Evolutionary conservation across 805 yeast genomes (phyloP), one percentile per base, ranked within the genome.

Genomic region (Sporopachydermia quercuum): DNA sequence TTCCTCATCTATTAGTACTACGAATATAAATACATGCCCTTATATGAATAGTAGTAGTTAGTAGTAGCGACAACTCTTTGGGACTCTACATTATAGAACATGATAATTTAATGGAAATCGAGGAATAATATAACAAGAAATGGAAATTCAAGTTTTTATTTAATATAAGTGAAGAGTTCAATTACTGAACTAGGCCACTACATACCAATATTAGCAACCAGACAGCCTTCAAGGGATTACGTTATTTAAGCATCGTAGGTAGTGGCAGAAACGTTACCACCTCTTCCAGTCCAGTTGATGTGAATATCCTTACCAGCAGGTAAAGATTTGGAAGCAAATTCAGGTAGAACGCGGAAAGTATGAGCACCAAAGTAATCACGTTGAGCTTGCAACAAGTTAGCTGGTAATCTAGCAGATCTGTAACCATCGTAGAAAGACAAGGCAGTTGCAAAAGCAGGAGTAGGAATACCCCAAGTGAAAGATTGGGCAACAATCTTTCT

Each of bases 321-420:
- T 66, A 82, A 73, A 60, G 65, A 65, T 40, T 68, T 85, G 58
- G 74, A 70, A 54, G 85, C 95, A 54, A 54, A 62, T 65, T 89
- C 91, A 54, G 94, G 94, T 61, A 86, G 71, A 49, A 91, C 93
- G 65, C 76, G 76, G 86, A 91, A 89, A 58, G 98, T 91, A 76
- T 89, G 98, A 50, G 98, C 97, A 69, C 98, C 98, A 58, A 89
- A 89, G 84, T 86, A 89, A 66, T 89, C 98, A 76, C 98, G 85
- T 76, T 89, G 98, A 57, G 97, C 98, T 73, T 89, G 98, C 62
- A 89, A 73, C 67, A 89, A 74, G 80, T 89, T 89, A 51, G 98
- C 98, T 60, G 97, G 97, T 59, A 87, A 71, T 63, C 79, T 75
- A 49, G 75, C 94, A 45, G 95, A 80, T 78, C 97, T 81, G 85